Evolutionary conservation across 345 rosid genomes (phyloP).

Genomic region (Arabidopsis arenosa): DNA sequence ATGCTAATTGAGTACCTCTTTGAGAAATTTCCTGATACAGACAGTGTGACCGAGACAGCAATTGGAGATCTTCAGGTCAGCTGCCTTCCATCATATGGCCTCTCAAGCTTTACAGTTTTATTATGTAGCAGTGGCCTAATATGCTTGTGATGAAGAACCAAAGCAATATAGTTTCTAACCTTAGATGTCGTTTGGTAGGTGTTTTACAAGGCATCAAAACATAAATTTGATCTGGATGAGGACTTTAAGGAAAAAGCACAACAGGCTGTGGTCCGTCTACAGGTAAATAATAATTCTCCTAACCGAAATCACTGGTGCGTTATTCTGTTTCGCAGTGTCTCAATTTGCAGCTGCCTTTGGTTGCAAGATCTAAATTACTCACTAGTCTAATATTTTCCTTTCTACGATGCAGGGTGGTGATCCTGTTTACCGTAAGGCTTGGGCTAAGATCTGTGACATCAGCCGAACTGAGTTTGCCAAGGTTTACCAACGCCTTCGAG

Average conservation of each 20-base stretch:
- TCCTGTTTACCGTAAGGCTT: slow-evolving; percentile 70
- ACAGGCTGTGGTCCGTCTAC: slow-evolving; percentile 88
- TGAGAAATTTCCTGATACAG: slow-evolving; percentile 72
- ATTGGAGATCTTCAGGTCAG: slow-evolving; percentile 96
- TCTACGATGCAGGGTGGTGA: slow-evolving; percentile 74
- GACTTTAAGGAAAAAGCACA: slow-evolving; percentile 91
- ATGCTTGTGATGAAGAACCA: slow-evolving; percentile 22
- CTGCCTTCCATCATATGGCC: slow-evolving; percentile 24
- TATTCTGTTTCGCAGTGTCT: slow-evolving; percentile 20
- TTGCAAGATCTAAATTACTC: slow-evolving; percentile 20
- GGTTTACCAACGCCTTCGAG: slow-evolving; percentile 81
- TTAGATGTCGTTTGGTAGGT: slow-evolving; percentile 50
- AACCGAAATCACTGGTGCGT: background rate
- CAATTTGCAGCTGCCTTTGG: slow-evolving; percentile 16
- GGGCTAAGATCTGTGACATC: slow-evolving; percentile 81
- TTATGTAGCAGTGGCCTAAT: slow-evolving; percentile 1
- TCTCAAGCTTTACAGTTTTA: slow-evolving; percentile 20
- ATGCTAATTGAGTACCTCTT: slow-evolving; percentile 95
- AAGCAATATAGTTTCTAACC: slow-evolving; percentile 37
- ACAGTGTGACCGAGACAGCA: slow-evolving; percentile 70
- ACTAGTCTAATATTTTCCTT: slow-evolving; percentile 4
- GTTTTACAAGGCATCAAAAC: slow-evolving; percentile 85
- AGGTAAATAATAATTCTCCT: slow-evolving; percentile 54
- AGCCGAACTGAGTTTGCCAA: slow-evolving; percentile 79
- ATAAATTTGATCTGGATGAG: slow-evolving; percentile 70